Base-by-base conservation (phyloP, 140 eudicot species). In the Cichorium intybus region DNA sequence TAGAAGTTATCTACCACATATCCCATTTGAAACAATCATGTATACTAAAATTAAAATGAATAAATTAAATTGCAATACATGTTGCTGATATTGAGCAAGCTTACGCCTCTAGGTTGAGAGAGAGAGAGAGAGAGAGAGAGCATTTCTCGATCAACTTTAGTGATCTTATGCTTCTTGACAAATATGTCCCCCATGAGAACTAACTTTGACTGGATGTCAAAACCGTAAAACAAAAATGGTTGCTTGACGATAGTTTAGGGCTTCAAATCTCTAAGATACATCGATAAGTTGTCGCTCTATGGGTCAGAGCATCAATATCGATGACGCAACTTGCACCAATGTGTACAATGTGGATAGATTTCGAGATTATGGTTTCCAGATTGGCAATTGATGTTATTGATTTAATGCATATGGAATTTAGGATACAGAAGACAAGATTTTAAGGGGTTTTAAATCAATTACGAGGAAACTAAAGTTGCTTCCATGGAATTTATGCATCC, bases 91-190 rank as follows among this genome's bases (percentile, higher is more conserved):
- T 60, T 89, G 90, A 52, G 82, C 97, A 70, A 89, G 95, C 80
- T 85, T 89, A 43, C 97, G 95, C 71, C 95, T 75, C 61, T 89
- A 95, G 16, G 97, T 89, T 65, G 85, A 85, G 58, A 89, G 91
- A 62, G 97, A 83, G 1, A 89, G 85, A n/a, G n/a, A n/a, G n/a
- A n/a, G n/a, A n/a, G n/a, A n/a, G n/a, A n/a, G n/a, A n/a, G n/a
- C 47, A 89, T 89, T 12, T 95, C 97, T 64, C 76, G 79, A 74
- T 89, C 97, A 18, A 89, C 97, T 55, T 89, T 95, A 24, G 97
- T 89, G 61, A 89, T 80, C 88, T 85, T 89, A 34, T 95, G 97
- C 62, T 89, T 89, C 85, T 85, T 89, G 64, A 81, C 97, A 48
- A 89, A 86, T 21, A 89, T 72, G 70, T 89, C 85, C 24, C 97